Evolutionary conservation across 2,329 filamentous ascomycete species (phyloP).

Genomic region (Calonectria hawksworthii): DNA sequence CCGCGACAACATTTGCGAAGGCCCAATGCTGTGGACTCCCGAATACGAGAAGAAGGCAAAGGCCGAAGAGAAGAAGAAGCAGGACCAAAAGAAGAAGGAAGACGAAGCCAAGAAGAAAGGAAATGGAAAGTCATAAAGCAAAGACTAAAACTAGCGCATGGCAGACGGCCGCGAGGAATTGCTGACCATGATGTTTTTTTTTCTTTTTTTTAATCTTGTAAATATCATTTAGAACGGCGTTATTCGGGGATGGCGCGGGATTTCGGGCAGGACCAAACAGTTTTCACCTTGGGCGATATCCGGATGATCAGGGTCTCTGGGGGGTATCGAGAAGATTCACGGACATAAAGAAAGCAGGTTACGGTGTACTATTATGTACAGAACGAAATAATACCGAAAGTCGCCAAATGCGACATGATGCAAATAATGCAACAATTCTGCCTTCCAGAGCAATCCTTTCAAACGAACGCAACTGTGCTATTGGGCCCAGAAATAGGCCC

Average conservation of each 20-base stretch:
- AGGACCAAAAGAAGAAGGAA: neutral
- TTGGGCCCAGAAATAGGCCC: neutral
- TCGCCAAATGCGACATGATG: neutral
- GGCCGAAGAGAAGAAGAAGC: neutral
- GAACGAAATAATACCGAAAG: neutral
- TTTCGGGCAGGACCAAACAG: neutral
- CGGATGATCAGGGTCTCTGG: neutral
- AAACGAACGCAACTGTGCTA: neutral
- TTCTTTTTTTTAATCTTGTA: neutral
- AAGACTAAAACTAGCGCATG: neutral
- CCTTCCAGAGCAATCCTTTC: neutral
- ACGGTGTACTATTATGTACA: neutral
- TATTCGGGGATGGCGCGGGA: neutral
- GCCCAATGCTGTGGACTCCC: slow-evolving; percentile 48
- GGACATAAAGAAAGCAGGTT: neutral
- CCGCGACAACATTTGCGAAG: slow-evolving; percentile 62
- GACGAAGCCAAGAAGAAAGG: neutral
- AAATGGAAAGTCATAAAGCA: neutral
- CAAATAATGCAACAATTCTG: neutral
- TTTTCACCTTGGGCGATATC: neutral
- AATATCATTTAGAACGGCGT: neutral
- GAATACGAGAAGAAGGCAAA: slow-evolving; percentile 26
- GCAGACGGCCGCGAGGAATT: neutral
- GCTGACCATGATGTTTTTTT: neutral
- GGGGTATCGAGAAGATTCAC: neutral